These are phyloP conservation scores for Paramecium sonneborni DNA, from an alignment of 73 alveolate species.

Conservation along the genomic window DNA sequence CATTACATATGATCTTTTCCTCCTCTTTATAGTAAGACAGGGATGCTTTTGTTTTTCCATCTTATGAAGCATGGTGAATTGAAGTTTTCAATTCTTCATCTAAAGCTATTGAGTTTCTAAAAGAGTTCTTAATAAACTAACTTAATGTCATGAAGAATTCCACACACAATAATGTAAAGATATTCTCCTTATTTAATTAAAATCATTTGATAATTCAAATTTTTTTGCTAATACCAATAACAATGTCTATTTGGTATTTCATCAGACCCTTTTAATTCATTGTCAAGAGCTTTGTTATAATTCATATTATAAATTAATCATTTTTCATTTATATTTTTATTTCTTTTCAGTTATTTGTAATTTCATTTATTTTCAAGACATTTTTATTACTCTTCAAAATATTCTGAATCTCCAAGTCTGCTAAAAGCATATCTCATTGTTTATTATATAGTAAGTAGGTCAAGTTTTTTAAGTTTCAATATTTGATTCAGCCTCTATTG, in stretches of 20 bases:
- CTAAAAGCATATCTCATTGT: too few species aligned
- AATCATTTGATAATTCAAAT: conserved; percentile 70
- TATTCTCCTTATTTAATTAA: conserved; percentile 72
- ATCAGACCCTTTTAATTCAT: conserved; percentile 31
- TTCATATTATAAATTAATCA: neutral
- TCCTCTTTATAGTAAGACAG: conserved; percentile 78
- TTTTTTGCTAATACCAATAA: neutral
- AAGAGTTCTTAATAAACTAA: conserved; percentile 69
- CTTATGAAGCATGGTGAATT: conserved; percentile 81
- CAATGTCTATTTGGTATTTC: conserved; percentile 14
- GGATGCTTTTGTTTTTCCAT: conserved; percentile 76
- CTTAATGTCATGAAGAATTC: conserved; percentile 69
- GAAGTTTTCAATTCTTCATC: conserved; percentile 83
- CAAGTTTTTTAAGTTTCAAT: too few species aligned
- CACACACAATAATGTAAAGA: conserved; percentile 80
- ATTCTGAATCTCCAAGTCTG: neutral
- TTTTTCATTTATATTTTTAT: neutral
- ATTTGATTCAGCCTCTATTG: too few species aligned
- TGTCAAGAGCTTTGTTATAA: conserved; percentile 34
- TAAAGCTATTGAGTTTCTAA: conserved; percentile 75
- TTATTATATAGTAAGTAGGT: too few species aligned
- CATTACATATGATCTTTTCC: conserved; percentile 68
- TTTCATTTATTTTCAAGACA: neutral
- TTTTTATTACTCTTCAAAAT: too few species aligned
- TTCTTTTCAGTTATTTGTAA: neutral